Base-by-base conservation (phyloP, 2,329 filamentous ascomycete species). In the Exserohilum rostratum region DNA sequence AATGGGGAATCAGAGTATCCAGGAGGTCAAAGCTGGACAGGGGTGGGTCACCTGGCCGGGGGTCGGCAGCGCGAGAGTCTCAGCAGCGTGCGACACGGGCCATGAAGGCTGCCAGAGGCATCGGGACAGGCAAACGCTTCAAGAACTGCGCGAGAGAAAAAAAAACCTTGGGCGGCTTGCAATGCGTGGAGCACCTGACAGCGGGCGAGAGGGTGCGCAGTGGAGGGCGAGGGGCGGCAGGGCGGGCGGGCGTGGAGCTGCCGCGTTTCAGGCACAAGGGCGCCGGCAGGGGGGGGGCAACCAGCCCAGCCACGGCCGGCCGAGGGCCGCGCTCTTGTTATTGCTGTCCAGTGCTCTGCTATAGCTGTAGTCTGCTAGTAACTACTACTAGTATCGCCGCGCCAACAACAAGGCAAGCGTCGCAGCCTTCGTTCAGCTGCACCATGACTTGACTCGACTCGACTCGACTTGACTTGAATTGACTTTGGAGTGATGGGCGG, bases 81-180 rank as follows among this genome's bases (percentile, higher is more conserved):
- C 64, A 66, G 48, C 50, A 46, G 38, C 44, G 40, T 43, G 9
- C 27, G 18, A 45, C 50, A 39, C 27, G 18, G 37, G 46, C 59
- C 57, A 62, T 64, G 55, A 55, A 53, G 31, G 39, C 53, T 51
- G 51, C 43, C 29, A 31, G 25, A 44, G 27, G 49, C 55, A 44
- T 55, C 53, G 47, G 46, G 47, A 46, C 50, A 58, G 35, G 44
- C 31, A 40, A 27, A 52, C 39, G 31, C 37, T 33, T 37, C 29
- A 45, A 25, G 31, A 25, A 46, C 48, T 15, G n/a, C n/a, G n/a
- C n/a, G 17, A 17, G 34, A 10, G 34, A 17, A 10, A n/a, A 18
- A 35, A 35, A 3, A 11, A 13, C 13, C 34, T 4, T 35, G 15
- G 15, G 42, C 38, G 34, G n/a, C n/a, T n/a, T 42, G 37, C 46